phyloP scores from a whole-genome alignment of 345 rosid genomes.

The Moringa oleifera region DNA sequence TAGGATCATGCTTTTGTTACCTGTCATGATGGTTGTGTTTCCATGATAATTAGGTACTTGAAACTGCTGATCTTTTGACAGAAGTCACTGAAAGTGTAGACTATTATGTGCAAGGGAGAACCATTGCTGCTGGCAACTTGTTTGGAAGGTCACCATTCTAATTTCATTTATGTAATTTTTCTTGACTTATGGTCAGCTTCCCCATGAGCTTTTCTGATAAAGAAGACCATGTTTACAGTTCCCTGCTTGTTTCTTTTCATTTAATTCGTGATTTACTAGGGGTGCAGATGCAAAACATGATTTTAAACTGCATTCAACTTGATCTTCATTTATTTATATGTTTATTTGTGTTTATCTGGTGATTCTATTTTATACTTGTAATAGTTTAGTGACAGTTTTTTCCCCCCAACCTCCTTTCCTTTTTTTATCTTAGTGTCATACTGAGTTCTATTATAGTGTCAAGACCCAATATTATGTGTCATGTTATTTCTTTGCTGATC shows the following conservation, averaged over 20 bases:
- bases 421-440: too few species aligned
- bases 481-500: too few species aligned
- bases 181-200: slow-evolving; percentile 12
- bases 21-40: not conserved
- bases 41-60: slow-evolving; percentile 56
- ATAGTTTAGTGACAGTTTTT: too few species aligned
- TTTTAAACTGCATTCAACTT: too few species aligned
- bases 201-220: slow-evolving; percentile 5
- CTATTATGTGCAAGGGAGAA: slow-evolving; percentile 96
- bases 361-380: too few species aligned
- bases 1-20: too few species aligned
- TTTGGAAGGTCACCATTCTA: slow-evolving; percentile 70
- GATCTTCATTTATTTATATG: too few species aligned
- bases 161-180: slow-evolving; percentile 16
- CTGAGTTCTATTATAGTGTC: too few species aligned
- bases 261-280: not conserved
- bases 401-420: too few species aligned
- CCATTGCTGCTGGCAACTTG: slow-evolving; percentile 91
- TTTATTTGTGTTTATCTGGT: too few species aligned
- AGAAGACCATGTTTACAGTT: not conserved
- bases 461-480: too few species aligned
- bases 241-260: not conserved
- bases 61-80: slow-evolving; percentile 90
- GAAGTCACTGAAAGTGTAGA: slow-evolving; percentile 99
- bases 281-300: not conserved